phyloP scores from a whole-genome alignment of 768 basidiomycete genomes.

The Lactarius sanguifluus region DNA sequence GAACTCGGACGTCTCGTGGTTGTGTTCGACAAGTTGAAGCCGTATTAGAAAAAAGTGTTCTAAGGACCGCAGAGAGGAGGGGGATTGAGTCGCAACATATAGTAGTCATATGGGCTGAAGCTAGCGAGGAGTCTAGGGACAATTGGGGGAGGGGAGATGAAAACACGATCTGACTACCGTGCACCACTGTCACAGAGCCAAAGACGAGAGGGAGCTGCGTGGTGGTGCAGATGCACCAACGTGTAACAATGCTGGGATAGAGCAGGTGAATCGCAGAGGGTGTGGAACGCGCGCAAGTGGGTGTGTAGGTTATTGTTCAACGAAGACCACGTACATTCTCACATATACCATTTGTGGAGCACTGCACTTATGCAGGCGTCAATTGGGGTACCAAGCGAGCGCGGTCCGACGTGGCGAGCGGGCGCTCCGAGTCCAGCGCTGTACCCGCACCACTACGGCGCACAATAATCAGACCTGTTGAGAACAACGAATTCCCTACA shows the following conservation, averaged over 20 bases:
- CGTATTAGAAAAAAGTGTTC: neutral
- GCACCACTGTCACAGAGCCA: neutral
- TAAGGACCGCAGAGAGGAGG: neutral
- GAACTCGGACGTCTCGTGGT: neutral
- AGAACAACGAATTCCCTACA: conserved; percentile 4
- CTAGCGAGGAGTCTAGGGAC: neutral
- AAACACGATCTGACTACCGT: neutral
- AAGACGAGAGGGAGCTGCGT: conserved; percentile 6
- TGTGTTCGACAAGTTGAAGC: neutral
- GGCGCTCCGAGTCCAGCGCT: conserved; percentile 16
- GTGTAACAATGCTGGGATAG: neutral
- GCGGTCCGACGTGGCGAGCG: neutral
- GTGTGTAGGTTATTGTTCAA: conserved; percentile 1
- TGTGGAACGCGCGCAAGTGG: conserved; percentile 2
- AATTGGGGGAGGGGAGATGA: neutral
- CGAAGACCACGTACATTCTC: neutral
- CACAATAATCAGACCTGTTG: conserved; percentile 1
- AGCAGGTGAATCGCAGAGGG: conserved; percentile 9
- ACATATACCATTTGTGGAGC: neutral
- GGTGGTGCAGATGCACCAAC: conserved; percentile 2
- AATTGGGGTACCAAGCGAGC: neutral
- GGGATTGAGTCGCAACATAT: neutral
- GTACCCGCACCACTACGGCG: conserved; percentile 16
- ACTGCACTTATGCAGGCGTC: conserved; percentile 5
- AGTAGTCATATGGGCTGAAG: neutral